Percentiles rank a stretch among this genome's conserved stretches.
Evolutionary conservation across 495 filamentous ascomycete genomes (phyloP).

Genomic region (Penicillium coprophilum): DNA sequence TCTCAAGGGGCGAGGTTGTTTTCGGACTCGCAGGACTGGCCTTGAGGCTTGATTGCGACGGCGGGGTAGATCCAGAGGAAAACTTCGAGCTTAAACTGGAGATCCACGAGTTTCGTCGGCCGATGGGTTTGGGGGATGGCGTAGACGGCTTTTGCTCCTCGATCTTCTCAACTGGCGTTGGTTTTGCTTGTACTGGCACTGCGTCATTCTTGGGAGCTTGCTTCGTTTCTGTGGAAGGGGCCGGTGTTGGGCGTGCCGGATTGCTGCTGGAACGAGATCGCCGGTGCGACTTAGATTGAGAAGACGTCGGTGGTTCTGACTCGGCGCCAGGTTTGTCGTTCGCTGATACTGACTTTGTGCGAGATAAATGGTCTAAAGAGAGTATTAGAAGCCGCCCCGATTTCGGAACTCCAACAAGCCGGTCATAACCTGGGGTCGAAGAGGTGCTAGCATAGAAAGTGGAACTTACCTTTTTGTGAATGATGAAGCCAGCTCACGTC

Average conservation of each 20-base stretch:
- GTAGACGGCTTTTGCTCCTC: conserved; percentile 27
- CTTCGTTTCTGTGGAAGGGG: conserved; percentile 18
- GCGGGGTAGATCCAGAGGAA: conserved; percentile 61
- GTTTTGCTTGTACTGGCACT: conserved; percentile 26
- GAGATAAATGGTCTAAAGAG: conserved; percentile 36
- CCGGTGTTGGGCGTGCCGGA: conserved; percentile 23
- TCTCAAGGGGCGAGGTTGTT: conserved; percentile 42
- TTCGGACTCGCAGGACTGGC: conserved; percentile 44
- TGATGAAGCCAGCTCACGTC: conserved; percentile 72
- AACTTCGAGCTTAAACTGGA: conserved; percentile 91
- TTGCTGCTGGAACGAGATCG: conserved; percentile 29
- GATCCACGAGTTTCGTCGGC: conserved; percentile 82
- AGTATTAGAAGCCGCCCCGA: conserved; percentile 14
- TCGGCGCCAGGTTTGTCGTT: conserved; percentile 31
- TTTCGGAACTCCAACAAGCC: conserved; percentile 6
- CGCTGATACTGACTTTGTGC: conserved; percentile 42
- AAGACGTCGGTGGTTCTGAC: conserved; percentile 19
- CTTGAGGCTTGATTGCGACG: conserved; percentile 46
- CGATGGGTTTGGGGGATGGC: conserved; percentile 39
- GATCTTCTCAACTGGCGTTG: conserved; percentile 19
- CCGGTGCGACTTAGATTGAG: conserved; percentile 21
- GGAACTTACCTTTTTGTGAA: conserved; percentile 57
- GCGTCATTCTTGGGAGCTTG: conserved; percentile 16
- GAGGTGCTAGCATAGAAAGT: conserved; percentile 4
- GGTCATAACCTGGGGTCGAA: neutral